phyloP scores from a whole-genome alignment of 805 yeast species.

The Cyberlindnera galapagoensis region DNA sequence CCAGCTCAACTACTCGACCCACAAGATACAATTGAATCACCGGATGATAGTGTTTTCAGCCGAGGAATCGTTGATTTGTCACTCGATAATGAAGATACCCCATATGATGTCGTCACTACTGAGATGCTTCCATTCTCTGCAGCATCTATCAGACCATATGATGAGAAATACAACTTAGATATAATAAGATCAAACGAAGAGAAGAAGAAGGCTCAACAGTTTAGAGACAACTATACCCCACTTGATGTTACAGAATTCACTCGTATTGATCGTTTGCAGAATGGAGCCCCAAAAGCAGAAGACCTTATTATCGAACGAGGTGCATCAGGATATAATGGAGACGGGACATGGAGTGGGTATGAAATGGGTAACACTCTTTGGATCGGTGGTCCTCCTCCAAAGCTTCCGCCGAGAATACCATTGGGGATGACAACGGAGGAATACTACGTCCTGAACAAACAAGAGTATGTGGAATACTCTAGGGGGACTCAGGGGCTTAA shows the following conservation, averaged over 20 bases:
- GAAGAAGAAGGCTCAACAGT: constrained; percentile 2
- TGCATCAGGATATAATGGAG: constrained; percentile 21
- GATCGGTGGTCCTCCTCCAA: constrained; percentile 12
- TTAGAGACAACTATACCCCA: constrained; percentile 4
- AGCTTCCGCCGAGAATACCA: constrained; percentile 22
- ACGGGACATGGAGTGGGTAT: constrained; percentile 20
- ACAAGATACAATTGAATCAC: neutral
- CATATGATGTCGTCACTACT: too few species aligned
- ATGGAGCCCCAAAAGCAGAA: constrained; percentile 9
- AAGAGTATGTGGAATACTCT: constrained; percentile 12
- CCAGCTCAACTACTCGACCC: neutral
- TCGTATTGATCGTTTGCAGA: constrained; percentile 16
- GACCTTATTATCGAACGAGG: constrained; percentile 21
- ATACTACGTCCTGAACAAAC: constrained; percentile 14
- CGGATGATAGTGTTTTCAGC: constrained; percentile 2
- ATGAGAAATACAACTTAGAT: too few species aligned
- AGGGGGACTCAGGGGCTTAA: constrained; percentile 2
- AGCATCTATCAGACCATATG: constrained; percentile 13
- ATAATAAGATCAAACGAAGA: constrained; percentile 5
- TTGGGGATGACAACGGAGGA: constrained; percentile 22
- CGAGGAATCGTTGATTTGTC: constrained; percentile 4
- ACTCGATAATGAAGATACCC: constrained; percentile 5
- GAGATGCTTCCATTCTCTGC: constrained; percentile 23
- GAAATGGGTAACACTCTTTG: constrained; percentile 15
- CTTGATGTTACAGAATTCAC: constrained; percentile 17